Evolutionary conservation across 139 green algal species (phyloP), one percentile per base, ranked within the genome.

Genomic region (Asterochloris erici): DNA sequence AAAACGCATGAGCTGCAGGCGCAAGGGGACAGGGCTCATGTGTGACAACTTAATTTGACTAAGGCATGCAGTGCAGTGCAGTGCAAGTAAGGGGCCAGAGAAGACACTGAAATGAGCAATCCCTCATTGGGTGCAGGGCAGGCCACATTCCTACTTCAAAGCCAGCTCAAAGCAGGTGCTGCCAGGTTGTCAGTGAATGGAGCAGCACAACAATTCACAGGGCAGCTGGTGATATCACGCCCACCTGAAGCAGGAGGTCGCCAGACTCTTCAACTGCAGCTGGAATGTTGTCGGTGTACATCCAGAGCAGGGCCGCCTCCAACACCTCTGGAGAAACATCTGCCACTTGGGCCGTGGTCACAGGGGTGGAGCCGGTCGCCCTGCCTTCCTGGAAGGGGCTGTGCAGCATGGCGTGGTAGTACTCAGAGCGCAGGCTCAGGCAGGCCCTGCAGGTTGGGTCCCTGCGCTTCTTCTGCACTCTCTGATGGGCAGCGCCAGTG

Each of bases 351-450:
- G 38, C 38, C 38, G 6, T 54, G 38, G 38, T 54, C 38, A 54
- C 38, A 54, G 38, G 38, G 38, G 38, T 73, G 19, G 66, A 73
- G 66, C 19, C 66, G 9, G 63, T 28, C 38, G 63, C 16, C 9
- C 28, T 29, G 15, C 68, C 79, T 23, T 83, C 79, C 27, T 68
- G 79, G 23, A 83, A 83, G 66, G 29, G 63, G 79, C 79, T 83
- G 66, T 47, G 29, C 24, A 83, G 79, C 79, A 83, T 83, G 23
- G 79, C 60, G 29, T 19, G 60, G n/a, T 77, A 83, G 79, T 83
- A 83, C 28, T 83, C 79, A 70, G 79, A 83, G 17, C 79, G 79
- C 17, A 29, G 23, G 12, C 64, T 77, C 38, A 83, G 62, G 68
- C 76, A 83, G 13, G 68, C 61, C 68, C 79, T 83, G 79, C 38